Evolutionary conservation across 441 rosid species (phyloP), one percentile per base, ranked within the genome.

Genomic region (Aquilaria agallochum): DNA sequence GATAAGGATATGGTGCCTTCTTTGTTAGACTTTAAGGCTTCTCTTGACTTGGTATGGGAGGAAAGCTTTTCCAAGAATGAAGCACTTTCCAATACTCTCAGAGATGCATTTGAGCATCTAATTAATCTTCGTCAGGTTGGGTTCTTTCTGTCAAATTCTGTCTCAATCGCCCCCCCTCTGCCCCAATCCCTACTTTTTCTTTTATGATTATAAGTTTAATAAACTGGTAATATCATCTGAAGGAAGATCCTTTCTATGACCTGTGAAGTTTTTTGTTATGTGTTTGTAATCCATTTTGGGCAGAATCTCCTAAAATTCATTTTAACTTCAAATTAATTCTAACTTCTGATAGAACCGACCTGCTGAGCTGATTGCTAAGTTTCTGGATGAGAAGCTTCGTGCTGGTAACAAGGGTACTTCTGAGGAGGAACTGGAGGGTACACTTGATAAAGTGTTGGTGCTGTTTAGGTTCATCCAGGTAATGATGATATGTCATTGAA

Each of bases 381-480:
- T 92, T 83, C 78, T 92, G 88, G 99, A 95, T 68, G 99, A 92
- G 74, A 95, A 95, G 76, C 95, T 95, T 69, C 98, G 98, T 72
- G 96, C 99, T 79, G 99, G 99, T 58, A 95, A 95, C 68, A 95
- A 95, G 84, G 98, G 96, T 76, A 92, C 96, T 60, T 92, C 99
- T 36, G 98, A 95, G 83, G 99, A 95, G 84, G 99, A 95, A 78
- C 79, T 95, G 83, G 99, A 95, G 95, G 83, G 86, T 53, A 92
- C 85, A 40, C 98, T 95, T 68, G 99, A 95, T 70, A 92, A 85
- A 83, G 98, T 92, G 62, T 80, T 95, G 83, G 97, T 95, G 65
- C 79, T 95, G 58, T 95, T 95, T 82, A 85, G 99, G 84, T 95
- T 95, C 77, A 95, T 95, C 68, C 99, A 95, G 97, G 99, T 92